Conservation (phyloP, 2,329 filamentous ascomycete genomes). For the Epicoccum nigrum region DNA sequence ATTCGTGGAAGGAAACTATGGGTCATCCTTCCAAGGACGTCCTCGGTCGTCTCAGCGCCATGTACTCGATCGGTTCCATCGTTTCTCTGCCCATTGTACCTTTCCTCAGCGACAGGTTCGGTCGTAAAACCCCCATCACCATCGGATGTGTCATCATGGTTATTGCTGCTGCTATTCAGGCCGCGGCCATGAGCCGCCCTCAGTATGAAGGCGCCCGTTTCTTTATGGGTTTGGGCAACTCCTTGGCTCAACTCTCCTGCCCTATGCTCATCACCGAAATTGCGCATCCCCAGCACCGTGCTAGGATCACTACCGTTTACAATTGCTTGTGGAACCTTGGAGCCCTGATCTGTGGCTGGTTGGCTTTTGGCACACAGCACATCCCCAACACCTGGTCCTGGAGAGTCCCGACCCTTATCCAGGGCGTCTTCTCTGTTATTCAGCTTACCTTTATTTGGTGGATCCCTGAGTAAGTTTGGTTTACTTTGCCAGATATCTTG, state of each 20-base stretch:
- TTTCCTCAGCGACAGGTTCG: constrained; percentile 46
- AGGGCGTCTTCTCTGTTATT: constrained; percentile 53
- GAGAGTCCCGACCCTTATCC: constrained; percentile 59
- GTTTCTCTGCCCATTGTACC: constrained; percentile 30
- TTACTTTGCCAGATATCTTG: background rate
- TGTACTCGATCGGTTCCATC: constrained; percentile 45
- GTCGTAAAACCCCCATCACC: constrained; percentile 45
- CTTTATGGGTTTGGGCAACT: constrained; percentile 68
- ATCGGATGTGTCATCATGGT: constrained; percentile 50
- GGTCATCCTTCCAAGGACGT: constrained; percentile 38
- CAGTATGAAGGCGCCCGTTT: constrained; percentile 64
- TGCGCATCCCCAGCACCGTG: constrained; percentile 46
- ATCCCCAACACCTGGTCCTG: constrained; percentile 47
- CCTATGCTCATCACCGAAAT: constrained; percentile 53
- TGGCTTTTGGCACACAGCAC: constrained; percentile 20
- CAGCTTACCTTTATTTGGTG: constrained; percentile 46
- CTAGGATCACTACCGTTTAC: constrained; percentile 39
- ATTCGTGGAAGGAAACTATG: constrained; percentile 41
- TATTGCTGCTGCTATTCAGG: constrained; percentile 38
- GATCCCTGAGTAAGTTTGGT: constrained; percentile 62
- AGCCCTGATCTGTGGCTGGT: constrained; percentile 46
- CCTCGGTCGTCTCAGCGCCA: constrained; percentile 49
- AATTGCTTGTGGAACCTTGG: constrained; percentile 44
- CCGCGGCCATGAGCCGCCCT: constrained; percentile 15
- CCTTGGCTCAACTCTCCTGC: constrained; percentile 56